These are phyloP conservation scores for Candida sojae DNA, from an alignment of 1,139 yeast genomes.

Conservation along the genomic window DNA sequence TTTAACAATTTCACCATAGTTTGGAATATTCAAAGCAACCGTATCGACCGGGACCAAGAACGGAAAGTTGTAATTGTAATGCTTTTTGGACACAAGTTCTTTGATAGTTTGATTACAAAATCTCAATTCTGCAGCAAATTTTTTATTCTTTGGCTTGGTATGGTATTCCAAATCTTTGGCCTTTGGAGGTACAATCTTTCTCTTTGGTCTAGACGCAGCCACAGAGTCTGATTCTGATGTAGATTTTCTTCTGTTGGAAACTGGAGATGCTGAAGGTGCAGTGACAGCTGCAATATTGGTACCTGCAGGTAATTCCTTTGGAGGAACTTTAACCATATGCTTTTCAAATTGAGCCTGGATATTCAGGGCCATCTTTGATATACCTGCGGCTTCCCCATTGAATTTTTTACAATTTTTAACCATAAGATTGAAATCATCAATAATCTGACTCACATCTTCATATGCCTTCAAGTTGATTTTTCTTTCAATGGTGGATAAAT, in stretches of 20 bases:
- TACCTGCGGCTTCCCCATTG: constrained; percentile 82
- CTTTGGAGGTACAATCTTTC: constrained; percentile 96
- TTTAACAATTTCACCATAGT: constrained; percentile 80
- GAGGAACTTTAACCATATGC: constrained; percentile 90
- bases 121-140: constrained; percentile 84
- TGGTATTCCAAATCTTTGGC: constrained; percentile 93
- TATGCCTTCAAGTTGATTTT: constrained; percentile 73
- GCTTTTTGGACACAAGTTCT: constrained; percentile 81
- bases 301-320: constrained; percentile 57
- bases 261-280: constrained; percentile 38
- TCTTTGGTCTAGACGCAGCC: constrained; percentile 73
- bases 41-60: constrained; percentile 95
- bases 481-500: constrained; percentile 83
- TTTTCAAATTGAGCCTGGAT: constrained; percentile 91
- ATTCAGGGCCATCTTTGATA: constrained; percentile 88
- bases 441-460: constrained; percentile 64
- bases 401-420: constrained; percentile 79
- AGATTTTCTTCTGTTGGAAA: constrained; percentile 46
- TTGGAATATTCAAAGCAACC: constrained; percentile 88
- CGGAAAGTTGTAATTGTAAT: constrained; percentile 83
- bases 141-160: constrained; percentile 87
- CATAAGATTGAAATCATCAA: constrained; percentile 82
- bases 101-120: constrained; percentile 82
- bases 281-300: constrained; percentile 56
- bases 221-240: constrained; percentile 30